Conservation (phyloP, 345 rosid species). For the Trapa incisa region DNA sequence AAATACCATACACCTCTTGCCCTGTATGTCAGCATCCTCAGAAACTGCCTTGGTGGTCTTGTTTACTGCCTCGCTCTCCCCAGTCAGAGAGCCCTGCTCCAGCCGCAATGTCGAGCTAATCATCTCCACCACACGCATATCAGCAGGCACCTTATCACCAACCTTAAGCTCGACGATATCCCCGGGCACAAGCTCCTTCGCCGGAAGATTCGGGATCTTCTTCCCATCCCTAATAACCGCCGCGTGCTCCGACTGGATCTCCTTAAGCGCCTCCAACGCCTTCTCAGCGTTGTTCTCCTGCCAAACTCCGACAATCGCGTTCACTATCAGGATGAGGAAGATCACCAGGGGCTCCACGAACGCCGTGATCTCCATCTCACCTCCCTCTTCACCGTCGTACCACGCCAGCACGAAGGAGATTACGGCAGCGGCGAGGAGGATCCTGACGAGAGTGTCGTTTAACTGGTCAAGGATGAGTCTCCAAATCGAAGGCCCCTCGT, state of each 20-base stretch:
- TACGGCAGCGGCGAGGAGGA: slow-evolving; percentile 43
- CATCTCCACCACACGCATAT: slow-evolving; percentile 45
- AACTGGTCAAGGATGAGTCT: slow-evolving; percentile 48
- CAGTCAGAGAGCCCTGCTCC: slow-evolving; percentile 64
- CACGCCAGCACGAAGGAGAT: slow-evolving; percentile 52
- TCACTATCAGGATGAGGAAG: slow-evolving; percentile 51
- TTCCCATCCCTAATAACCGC: slow-evolving; percentile 37
- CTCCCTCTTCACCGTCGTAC: slow-evolving; percentile 47
- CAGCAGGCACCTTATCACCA: slow-evolving; percentile 73
- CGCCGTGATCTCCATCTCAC: slow-evolving; percentile 49
- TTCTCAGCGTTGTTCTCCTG: slow-evolving; percentile 67
- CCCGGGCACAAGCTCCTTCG: slow-evolving; percentile 54
- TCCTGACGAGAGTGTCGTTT: slow-evolving; percentile 50
- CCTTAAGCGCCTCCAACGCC: slow-evolving; percentile 56
- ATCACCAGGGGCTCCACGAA: slow-evolving; percentile 67
- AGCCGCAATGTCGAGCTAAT: slow-evolving; percentile 48
- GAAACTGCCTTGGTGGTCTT: slow-evolving; percentile 31
- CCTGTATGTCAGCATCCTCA: slow-evolving; percentile 45
- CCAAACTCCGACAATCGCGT: slow-evolving; percentile 63
- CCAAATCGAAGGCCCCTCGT: slow-evolving; percentile 39
- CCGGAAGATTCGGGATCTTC: slow-evolving; percentile 24
- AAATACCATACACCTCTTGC: slow-evolving; percentile 51
- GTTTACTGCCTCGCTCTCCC: slow-evolving; percentile 60
- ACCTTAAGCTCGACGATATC: slow-evolving; percentile 58
- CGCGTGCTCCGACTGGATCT: slow-evolving; percentile 63